Conservation (phyloP, 2,329 filamentous ascomycete genomes). For the Seiridium cupressi region DNA sequence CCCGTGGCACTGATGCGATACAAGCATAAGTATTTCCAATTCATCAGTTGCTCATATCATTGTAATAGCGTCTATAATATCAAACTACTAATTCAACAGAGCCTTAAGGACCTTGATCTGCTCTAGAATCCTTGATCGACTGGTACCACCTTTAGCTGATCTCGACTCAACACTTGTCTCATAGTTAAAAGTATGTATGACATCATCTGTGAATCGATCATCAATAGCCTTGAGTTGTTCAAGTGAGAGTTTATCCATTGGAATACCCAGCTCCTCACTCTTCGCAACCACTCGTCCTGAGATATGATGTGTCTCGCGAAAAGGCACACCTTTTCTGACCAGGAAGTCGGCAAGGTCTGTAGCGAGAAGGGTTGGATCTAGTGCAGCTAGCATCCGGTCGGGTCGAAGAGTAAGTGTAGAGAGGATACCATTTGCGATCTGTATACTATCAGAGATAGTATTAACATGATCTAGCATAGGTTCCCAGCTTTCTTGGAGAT, state of each 20-base stretch:
- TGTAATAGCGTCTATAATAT: constrained; percentile 2
- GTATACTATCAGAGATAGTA: constrained; percentile 69
- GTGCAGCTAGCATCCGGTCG: constrained; percentile 68
- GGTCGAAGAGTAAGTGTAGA: constrained; percentile 64
- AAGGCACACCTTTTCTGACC: constrained; percentile 65
- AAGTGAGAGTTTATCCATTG: constrained; percentile 63
- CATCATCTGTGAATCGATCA: constrained; percentile 63
- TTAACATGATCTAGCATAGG: constrained; percentile 74
- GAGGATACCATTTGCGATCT: constrained; percentile 72
- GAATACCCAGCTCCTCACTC: constrained; percentile 59
- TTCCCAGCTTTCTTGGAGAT: constrained; percentile 74
- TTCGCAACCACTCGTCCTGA: constrained; percentile 70
- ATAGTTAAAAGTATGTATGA: constrained; percentile 66
- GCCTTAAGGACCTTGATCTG: constrained; percentile 45
- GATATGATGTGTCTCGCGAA: constrained; percentile 77
- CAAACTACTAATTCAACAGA: constrained; percentile 27
- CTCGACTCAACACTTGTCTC: constrained; percentile 71
- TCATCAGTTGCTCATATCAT: no score
- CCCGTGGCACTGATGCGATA: no score
- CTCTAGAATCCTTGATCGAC: constrained; percentile 59
- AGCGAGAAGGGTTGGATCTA: constrained; percentile 74
- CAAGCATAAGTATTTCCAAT: no score
- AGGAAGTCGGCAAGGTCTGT: constrained; percentile 64
- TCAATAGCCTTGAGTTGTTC: constrained; percentile 69
- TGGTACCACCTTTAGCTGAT: constrained; percentile 52